Percentiles rank a stretch among this genome's conserved stretches.
Evolutionary conservation across 1,284 basidiomycete genomes (phyloP).

Genomic region (Malassezia caprae): DNA sequence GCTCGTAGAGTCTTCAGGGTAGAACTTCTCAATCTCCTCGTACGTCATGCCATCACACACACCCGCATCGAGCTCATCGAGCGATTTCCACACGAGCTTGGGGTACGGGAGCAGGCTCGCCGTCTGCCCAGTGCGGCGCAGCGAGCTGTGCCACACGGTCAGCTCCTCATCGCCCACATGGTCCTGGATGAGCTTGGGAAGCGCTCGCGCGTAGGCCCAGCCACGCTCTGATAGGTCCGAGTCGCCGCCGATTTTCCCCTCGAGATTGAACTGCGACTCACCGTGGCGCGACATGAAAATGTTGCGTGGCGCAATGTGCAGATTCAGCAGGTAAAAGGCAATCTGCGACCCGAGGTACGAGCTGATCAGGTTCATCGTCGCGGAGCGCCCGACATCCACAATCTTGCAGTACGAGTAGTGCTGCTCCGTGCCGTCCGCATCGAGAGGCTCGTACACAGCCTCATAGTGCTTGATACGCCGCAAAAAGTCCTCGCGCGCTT

Average conservation of each 20-base stretch:
- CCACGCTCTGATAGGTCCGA: conserved; percentile 75
- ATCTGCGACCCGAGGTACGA: conserved; percentile 93
- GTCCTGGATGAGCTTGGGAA: conserved; percentile 77
- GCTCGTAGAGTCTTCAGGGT: conserved; percentile 97
- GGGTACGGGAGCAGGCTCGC: conserved; percentile 70
- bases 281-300: conserved; percentile 97
- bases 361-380: conserved; percentile 44
- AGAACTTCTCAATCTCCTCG: conserved; percentile 84
- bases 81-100: conserved; percentile 94
- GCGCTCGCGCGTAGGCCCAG: conserved; percentile 69
- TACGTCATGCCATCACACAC: conserved; percentile 99
- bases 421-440: conserved; percentile 57
- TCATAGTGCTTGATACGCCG: conserved; percentile 87
- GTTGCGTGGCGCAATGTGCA: conserved; percentile 88
- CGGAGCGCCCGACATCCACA: conserved; percentile 47
- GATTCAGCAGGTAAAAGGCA: conserved; percentile 96
- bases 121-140: conserved; percentile 85
- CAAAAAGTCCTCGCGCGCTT: conserved; percentile 77
- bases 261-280: conserved; percentile 92
- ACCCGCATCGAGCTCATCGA: conserved; percentile 95
- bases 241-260: conserved; percentile 95
- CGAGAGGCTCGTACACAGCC: conserved; percentile 84
- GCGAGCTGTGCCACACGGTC: conserved; percentile 95
- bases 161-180: conserved; percentile 80
- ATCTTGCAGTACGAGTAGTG: conserved; percentile 51